These are phyloP conservation scores for Botrytis medusae DNA, from an alignment of 2,329 filamentous ascomycete genomes.

Conservation along the genomic window DNA sequence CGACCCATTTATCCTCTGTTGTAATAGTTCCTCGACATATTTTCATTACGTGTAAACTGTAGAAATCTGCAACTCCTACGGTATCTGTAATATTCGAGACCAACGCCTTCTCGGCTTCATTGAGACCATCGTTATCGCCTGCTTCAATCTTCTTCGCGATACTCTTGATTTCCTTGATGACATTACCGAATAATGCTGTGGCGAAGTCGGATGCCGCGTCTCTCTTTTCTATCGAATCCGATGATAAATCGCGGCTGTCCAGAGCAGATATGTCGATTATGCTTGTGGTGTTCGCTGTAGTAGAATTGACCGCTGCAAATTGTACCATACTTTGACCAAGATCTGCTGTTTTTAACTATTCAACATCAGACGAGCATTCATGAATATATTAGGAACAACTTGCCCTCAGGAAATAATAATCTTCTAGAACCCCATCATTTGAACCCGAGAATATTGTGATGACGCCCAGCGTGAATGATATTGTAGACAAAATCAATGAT, in stretches of 20 bases:
- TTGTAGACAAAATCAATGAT: background rate
- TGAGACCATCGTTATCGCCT: background rate
- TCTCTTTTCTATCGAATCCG: background rate
- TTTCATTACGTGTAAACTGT: constrained; percentile 7
- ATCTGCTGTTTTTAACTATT: background rate
- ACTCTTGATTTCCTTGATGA: background rate
- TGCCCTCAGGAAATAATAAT: background rate
- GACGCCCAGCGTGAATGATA: background rate
- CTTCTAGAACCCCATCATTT: background rate
- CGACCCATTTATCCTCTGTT: background rate
- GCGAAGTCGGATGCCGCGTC: background rate
- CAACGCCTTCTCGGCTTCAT: background rate
- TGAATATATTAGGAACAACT: background rate
- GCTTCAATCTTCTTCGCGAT: background rate
- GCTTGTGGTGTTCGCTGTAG: background rate
- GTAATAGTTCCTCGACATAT: background rate
- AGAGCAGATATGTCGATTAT: background rate
- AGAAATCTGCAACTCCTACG: constrained; percentile 5
- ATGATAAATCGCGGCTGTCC: background rate
- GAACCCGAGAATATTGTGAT: background rate
- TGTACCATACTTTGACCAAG: background rate
- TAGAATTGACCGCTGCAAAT: background rate
- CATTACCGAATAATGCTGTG: background rate
- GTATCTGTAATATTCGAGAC: constrained; percentile 2
- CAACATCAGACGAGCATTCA: background rate